Percentiles rank a stretch among this genome's conserved stretches.
phyloP scores from a whole-genome alignment of 169 alveolate species.

The Plasmodium ovale region DNA sequence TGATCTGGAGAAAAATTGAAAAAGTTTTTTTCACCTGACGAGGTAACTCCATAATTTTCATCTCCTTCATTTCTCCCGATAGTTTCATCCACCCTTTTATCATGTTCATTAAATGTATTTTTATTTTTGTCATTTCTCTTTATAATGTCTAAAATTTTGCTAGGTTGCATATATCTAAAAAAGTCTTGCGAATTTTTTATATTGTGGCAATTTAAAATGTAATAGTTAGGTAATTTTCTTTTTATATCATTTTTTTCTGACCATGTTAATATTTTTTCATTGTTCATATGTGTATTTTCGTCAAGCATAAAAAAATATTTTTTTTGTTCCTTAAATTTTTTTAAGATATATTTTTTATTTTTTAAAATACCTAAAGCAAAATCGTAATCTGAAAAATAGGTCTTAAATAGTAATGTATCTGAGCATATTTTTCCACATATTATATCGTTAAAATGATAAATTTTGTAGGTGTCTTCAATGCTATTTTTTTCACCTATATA shows the following conservation, averaged over 20 bases:
- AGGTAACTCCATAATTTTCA: not conserved
- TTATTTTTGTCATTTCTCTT: not conserved
- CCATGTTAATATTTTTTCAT: not conserved
- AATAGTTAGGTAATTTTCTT: constrained; percentile 24
- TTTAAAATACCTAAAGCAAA: constrained; percentile 35
- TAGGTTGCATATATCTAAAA: constrained; percentile 55
- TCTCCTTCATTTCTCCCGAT: not conserved
- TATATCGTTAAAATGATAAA: constrained; percentile 17
- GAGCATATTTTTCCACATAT: not conserved
- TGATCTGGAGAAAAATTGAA: constrained; percentile 14
- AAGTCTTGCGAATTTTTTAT: constrained; percentile 21
- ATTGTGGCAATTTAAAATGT: constrained; percentile 27
- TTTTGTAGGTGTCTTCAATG: constrained; percentile 15
- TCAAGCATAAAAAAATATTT: constrained; percentile 36
- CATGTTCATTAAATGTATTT: too few species aligned
- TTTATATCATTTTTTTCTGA: not conserved
- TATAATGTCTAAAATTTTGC: constrained; percentile 46
- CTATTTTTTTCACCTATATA: constrained; percentile 21
- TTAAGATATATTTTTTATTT: constrained; percentile 34
- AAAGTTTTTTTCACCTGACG: not conserved
- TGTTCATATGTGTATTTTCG: constrained; percentile 36
- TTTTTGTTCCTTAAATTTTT: constrained; percentile 17
- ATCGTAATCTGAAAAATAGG: constrained; percentile 40
- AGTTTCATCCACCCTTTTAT: not conserved
- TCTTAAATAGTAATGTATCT: constrained; percentile 46